Base-by-base conservation (phyloP, 2,329 filamentous ascomycete species). In the Talaromyces amestolkiae region DNA sequence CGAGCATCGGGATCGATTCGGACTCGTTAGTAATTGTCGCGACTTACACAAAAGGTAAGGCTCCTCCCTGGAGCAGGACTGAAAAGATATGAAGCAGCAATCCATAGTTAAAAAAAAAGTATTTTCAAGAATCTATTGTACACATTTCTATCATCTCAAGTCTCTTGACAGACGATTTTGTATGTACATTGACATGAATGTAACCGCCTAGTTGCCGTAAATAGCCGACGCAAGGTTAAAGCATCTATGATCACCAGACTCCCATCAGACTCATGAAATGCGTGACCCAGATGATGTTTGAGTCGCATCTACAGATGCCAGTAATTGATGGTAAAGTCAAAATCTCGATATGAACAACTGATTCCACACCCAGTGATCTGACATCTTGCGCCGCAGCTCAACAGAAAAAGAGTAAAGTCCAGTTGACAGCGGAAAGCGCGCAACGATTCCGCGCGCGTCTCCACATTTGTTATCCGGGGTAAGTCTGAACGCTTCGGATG, bases 401-500 rank as follows among this genome's bases (percentile, higher is more conserved):
- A 4, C 27, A 31, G 27, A 31, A 31, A 31, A 31, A 8, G 35
- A 37, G 35, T 37, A 4, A 10, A 13, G 35, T 37, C 35, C 35
- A 37, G 27, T 31, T 10, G 35, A 37, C 37, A 33, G 56, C 56
- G 56, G 56, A 59, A 59, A 59, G 56, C 56, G 56, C 56, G 56
- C 56, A 59, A 31, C 27, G 15, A 59, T 59, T 59, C 56, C 56
- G 56, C 56, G 39, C 22, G 4, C 0, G 37, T 45, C 56, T 33
- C 56, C 56, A 59, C 56, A 31, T 31, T 31, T 13, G 17, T 31
- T 43, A 59, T 59, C 56, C 37, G 56, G 56, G 56, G 56, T 59
- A 43, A 43, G 43, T 31, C 22, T 13, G 22, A 24, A 9, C 37
- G 37, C 24, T 39, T 59, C 56, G 56, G 56, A 59, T 59, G 33